Evolutionary conservation across 2,329 filamentous ascomycete species (phyloP).

Genomic region (Aspergillus sp.): DNA sequence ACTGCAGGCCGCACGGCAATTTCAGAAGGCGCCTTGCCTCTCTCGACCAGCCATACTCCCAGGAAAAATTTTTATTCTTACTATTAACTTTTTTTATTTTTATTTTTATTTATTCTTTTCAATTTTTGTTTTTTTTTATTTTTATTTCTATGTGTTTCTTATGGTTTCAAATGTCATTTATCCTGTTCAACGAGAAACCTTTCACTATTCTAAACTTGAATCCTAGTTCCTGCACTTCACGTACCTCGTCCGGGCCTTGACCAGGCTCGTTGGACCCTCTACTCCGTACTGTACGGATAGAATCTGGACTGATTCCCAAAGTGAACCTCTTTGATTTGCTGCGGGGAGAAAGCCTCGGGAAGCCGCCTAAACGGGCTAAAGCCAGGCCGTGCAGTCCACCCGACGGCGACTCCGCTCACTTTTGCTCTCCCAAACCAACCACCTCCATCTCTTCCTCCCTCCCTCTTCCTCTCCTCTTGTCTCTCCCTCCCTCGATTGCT

Average conservation of each 20-base stretch:
- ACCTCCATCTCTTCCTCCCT: constrained; percentile 18
- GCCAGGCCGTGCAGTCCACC: background rate
- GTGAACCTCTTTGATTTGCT: background rate
- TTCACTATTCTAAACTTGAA: too few species aligned
- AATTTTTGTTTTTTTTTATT: too few species aligned
- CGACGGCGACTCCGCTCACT: background rate
- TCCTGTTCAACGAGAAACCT: too few species aligned
- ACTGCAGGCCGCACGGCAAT: constrained; percentile 14
- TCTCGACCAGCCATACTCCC: background rate
- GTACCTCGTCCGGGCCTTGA: too few species aligned
- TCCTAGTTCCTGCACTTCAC: too few species aligned
- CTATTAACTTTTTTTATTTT: background rate
- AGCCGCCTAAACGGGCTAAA: constrained; percentile 17
- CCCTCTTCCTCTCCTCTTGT: constrained; percentile 18
- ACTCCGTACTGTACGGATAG: too few species aligned
- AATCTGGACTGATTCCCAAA: too few species aligned
- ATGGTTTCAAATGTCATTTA: too few species aligned
- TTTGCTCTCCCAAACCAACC: constrained; percentile 17
- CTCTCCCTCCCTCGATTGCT: constrained; percentile 20
- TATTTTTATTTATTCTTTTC: background rate
- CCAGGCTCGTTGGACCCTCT: too few species aligned
- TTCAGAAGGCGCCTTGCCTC: constrained; percentile 10
- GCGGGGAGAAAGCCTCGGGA: constrained; percentile 15
- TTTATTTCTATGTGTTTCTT: too few species aligned
- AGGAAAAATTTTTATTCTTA: constrained; percentile 2